Base-by-base conservation (phyloP, 139 green algal genomes). In the Chlorella sp. region DNA sequence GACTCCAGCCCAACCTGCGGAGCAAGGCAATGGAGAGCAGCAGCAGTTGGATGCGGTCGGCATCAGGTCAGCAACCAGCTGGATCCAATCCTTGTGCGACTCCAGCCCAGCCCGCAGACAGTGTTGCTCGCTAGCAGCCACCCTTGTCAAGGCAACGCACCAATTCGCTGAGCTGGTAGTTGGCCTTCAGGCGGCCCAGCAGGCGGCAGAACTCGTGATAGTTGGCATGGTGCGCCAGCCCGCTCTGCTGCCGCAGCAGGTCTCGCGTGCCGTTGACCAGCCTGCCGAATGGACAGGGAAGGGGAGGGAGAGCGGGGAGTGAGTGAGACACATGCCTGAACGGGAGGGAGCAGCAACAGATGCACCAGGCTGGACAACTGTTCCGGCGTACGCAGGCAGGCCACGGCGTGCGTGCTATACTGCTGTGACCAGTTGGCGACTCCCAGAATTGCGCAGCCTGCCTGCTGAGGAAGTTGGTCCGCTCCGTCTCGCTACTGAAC, bases 131-230 rank as follows among this genome's bases (percentile, higher is more conserved):
- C n/a, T n/a, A 65, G 2, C 13, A 60, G 13, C 51, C 51, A 51
- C 44, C 44, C n/a, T n/a, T n/a, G 44, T 1, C 60, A 30, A 67
- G 64, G 28, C 38, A 34, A 39, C 60, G 20, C 79, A 97, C 94
- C 90, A 98, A 88, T 71, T 98, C 95, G 12, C 74, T 87, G 6
- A 99, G 93, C 90, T 99, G 97, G 91, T 99, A 99, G 89, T 99
- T 99, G 78, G 96, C 98, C 82, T 99, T 99, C 2, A 99, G 88
- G 11, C 97, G 89, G 12, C 96, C 96, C 67, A 99, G 92, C 85
- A 99, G 86, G 39, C 96, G 44, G 90, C 97, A 99, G 86, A 98
- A 96, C 87, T 98, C 95, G 86, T 99, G 96, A 89, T 98, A 99
- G 90, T 99, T 99, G 67, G 91, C 89, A 84, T 99, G 96, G 82